Base-by-base conservation (phyloP, 208 protist species). In the Acanthamoeba polyphaga region DNA sequence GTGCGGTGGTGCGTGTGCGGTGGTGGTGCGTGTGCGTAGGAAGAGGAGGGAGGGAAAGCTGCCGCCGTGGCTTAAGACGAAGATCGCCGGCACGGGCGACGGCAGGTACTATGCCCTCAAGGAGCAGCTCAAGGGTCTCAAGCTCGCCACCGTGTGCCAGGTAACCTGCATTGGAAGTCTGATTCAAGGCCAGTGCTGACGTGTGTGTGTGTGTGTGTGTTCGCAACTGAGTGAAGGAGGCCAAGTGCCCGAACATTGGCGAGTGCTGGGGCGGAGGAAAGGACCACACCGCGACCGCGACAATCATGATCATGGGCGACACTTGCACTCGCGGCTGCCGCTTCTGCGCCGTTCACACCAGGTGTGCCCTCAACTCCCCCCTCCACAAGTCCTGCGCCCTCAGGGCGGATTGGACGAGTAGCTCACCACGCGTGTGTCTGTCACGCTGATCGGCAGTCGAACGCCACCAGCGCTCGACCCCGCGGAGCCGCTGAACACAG, bases 261-360 rank as follows among this genome's bases (percentile, higher is more conserved):
- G 99, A 99, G 96, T 99, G 99, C 97, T 99, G 99, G 99, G 99
- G 99, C 60, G 99, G 98, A 2, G 92, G 95, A 22, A 70, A 95
- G 58, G 58, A 95, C 19, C 34, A 80, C 29, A 49, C 53, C 22
- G 98, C 98, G 22, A 99, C 99, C 10, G 99, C 99, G 29, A 99
- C 99, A 7, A 99, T 99, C 95, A 99, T 99, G 99, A 96, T 99
- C 55, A 99, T 99, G 98, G 99, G 99, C 78, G 98, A 99, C 62
- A 99, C 99, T 88, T 99, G 99, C 97, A 99, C 99, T 17, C 98
- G 99, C 32, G 99, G 98, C 17, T 99, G 99, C 97, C 98, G 99
- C 51, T 99, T 99, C 97, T 99, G 99, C 97, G 98, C 98, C 17
- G 98, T 99, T 15, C 98, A 99, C 95, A 99, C 99, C 60, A 98